These are phyloP conservation scores for Fraxinus pennsylvanica DNA, from an alignment of 257 asterid species.

Conservation along the genomic window DNA sequence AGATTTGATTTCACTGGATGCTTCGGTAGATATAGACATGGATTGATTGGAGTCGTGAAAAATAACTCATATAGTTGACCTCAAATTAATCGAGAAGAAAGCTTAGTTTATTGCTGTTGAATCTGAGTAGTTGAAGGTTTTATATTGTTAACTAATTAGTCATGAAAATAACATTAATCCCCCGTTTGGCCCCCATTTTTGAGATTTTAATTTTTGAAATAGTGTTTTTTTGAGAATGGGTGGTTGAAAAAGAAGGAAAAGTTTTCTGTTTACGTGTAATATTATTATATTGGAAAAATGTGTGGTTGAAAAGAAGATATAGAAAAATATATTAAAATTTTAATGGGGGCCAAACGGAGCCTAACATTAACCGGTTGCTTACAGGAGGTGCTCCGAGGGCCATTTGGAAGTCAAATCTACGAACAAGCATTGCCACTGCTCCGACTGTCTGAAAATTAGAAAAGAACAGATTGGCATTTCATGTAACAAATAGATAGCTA, in stretches of 20 bases:
- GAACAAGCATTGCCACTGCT: conserved; percentile 90
- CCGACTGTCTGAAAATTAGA: conserved; percentile 56
- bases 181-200: no score
- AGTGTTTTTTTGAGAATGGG: no score
- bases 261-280: no score
- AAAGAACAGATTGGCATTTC: conserved; percentile 15
- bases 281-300: no score
- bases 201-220: no score
- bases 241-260: no score
- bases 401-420: conserved; percentile 78
- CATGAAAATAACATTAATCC: background rate
- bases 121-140: background rate
- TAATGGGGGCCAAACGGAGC: no score
- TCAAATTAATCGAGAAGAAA: background rate
- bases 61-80: background rate
- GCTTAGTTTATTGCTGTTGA: background rate
- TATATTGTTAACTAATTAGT: background rate
- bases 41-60: no score
- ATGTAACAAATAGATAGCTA: background rate
- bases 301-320: no score
- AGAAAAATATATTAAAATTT: no score
- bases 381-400: conserved; percentile 97
- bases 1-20: no score
- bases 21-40: no score
- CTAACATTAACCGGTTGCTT: conserved; percentile 34